phyloP scores from a whole-genome alignment of 2,329 filamentous ascomycete genomes.

The Falciphora oryzae region DNA sequence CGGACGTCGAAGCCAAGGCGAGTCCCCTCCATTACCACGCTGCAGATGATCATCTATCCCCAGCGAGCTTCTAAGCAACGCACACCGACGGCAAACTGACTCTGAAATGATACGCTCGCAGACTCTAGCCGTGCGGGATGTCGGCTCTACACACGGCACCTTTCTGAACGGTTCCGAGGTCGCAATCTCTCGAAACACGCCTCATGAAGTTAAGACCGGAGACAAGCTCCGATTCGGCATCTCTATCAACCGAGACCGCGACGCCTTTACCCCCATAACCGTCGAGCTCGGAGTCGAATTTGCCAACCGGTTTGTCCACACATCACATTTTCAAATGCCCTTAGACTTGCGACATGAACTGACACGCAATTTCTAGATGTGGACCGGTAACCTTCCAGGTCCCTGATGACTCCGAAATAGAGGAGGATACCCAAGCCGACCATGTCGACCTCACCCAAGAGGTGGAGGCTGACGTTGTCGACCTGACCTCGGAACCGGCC shows the following conservation, averaged over 20 bases:
- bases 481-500: slow-evolving; percentile 3
- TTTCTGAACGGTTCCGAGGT: slow-evolving; percentile 31
- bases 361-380: background rate
- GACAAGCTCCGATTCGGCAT: slow-evolving; percentile 34
- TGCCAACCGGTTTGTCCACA: slow-evolving; percentile 15
- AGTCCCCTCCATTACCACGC: background rate
- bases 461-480: background rate
- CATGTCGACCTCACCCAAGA: background rate
- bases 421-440: slow-evolving; percentile 1
- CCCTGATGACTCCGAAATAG: slow-evolving; percentile 3
- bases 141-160: slow-evolving; percentile 48
- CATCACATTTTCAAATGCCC: too few relatives aligned
- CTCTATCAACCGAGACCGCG: slow-evolving; percentile 29
- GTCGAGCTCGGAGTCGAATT: slow-evolving; percentile 21
- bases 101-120: background rate
- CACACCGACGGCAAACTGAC: background rate
- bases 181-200: slow-evolving; percentile 17
- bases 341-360: background rate
- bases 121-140: slow-evolving; percentile 37
- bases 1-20: slow-evolving; percentile 40
- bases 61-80: background rate
- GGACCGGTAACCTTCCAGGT: slow-evolving; percentile 8
- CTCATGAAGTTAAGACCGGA: slow-evolving; percentile 24
- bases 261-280: slow-evolving; percentile 24
- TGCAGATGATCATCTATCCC: slow-evolving; percentile 12